Evolutionary conservation across 140 eudicot genomes (phyloP).

Genomic region (Flaveria floridana): DNA sequence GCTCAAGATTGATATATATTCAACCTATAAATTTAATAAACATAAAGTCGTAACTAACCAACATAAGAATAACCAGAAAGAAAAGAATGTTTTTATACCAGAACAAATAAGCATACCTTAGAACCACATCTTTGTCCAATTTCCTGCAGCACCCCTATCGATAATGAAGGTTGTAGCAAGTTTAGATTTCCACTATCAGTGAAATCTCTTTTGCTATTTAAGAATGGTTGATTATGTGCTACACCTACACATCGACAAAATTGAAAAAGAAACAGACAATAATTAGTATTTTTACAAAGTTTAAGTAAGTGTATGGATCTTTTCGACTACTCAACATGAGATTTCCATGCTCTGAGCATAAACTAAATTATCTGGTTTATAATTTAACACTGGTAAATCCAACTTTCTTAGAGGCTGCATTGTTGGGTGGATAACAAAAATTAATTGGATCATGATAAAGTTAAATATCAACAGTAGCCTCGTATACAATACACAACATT

Average conservation of each 20-base stretch:
- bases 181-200: conserved; percentile 50
- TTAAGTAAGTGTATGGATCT: not conserved
- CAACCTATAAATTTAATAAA: conserved; percentile 60
- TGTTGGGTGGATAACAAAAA: not conserved
- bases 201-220: conserved; percentile 41
- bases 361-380: too few relatives aligned
- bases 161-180: conserved; percentile 49
- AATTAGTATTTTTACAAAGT: conserved; percentile 22
- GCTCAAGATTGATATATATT: conserved; percentile 65
- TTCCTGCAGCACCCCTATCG: conserved; percentile 73
- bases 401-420: not conserved
- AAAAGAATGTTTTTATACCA: not conserved
- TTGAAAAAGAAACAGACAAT: conserved; percentile 4
- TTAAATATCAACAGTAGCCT: not conserved
- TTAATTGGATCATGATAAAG: not conserved
- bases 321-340: too few relatives aligned
- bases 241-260: conserved; percentile 31
- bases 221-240: conserved; percentile 36
- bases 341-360: too few relatives aligned
- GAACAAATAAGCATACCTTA: conserved; percentile 48
- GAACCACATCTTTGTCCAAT: conserved; percentile 79
- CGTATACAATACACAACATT: not conserved
- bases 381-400: not conserved
- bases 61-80: conserved; percentile 5
- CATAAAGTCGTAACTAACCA: conserved; percentile 25